Base-by-base conservation (phyloP, 345 rosid genomes). In the Arabidopsis suecica region DNA sequence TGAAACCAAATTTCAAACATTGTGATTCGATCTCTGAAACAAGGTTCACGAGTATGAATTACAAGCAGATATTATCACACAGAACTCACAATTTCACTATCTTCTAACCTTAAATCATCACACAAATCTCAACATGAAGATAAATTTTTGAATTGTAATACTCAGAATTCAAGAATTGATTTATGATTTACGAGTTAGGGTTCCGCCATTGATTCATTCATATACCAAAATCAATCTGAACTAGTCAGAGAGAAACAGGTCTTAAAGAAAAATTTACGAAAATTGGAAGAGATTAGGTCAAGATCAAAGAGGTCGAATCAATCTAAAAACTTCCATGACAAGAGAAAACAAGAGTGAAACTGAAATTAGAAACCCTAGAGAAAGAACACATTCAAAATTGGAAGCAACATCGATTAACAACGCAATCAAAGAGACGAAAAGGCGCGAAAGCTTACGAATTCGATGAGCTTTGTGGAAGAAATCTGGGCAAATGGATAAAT, bases 371-470 rank as follows among this genome's bases (percentile, higher is more conserved):
- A 61, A 76, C 73, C 50, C 48, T 22, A 59, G 3, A 61, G 44
- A 61, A 22, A 49, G 5, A 49, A 53, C 33, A 54, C 13, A 69
- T 51, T 28, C 11, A 54, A 69, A 25, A 53, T 1, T 3, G 78
- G 30, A 65, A 74, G 42, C 13, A 57, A 2, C 12, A 66, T 37
- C 48, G 1, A 34, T 10, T 30, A 36, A 7, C 5, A 33, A 61
- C 6, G 8, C 18, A 34, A 58, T 60, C 8, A 51, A 63, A 73
- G 2, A 50, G 51, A 51, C 0, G 13, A 37, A 76, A 76, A 61
- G 70, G 63, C 69, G 40, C 48, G 49, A 54, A 69, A 41, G 59
- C 79, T 75, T 75, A 75, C 79, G 49, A 66, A 48, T 45, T 57
- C n/a, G 8, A 14, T 2, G 40, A 76, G 69, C 57, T 61, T 61